Percentiles rank a stretch among this genome's conserved stretches.
phyloP scores from a whole-genome alignment of 345 rosid genomes.

The Moringa oleifera region DNA sequence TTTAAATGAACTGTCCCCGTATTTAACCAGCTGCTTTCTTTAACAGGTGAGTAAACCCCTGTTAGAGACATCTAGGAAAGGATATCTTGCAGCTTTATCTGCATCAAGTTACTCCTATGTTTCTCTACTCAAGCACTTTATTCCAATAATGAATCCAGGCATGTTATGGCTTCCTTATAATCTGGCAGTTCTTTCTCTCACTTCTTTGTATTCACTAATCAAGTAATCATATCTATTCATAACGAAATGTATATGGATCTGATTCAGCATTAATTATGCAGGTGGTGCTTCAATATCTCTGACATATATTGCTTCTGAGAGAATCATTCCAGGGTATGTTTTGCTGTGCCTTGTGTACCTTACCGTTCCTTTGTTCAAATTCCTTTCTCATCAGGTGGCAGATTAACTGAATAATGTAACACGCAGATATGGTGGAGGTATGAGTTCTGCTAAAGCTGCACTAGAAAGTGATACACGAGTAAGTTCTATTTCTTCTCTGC shows the following conservation, averaged over 20 bases:
- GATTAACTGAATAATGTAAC: conserved; percentile 4
- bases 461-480: conserved; percentile 92
- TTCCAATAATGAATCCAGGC: conserved; percentile 97
- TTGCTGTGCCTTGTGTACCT: not conserved
- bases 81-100: conserved; percentile 90
- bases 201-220: not conserved
- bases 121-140: conserved; percentile 80
- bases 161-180: not conserved
- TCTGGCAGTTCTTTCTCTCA: not conserved
- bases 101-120: conserved; percentile 95
- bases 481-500: conserved; percentile 16
- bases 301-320: conserved; percentile 91
- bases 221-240: not conserved
- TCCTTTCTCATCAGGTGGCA: not conserved
- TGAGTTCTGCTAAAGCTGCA: conserved; percentile 99
- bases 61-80: conserved; percentile 89
- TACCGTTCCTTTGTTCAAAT: not conserved
- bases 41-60: conserved; percentile 84
- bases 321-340: conserved; percentile 85
- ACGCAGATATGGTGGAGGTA: conserved; percentile 93
- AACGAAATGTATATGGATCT: conserved; percentile 10
- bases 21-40: conserved; percentile 3
- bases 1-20: not conserved
- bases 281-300: conserved; percentile 96
- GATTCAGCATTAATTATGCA: conserved; percentile 28